Evolutionary conservation across 148 eudicot species (phyloP), one percentile per base, ranked within the genome.

Genomic region (Cornus kousa): DNA sequence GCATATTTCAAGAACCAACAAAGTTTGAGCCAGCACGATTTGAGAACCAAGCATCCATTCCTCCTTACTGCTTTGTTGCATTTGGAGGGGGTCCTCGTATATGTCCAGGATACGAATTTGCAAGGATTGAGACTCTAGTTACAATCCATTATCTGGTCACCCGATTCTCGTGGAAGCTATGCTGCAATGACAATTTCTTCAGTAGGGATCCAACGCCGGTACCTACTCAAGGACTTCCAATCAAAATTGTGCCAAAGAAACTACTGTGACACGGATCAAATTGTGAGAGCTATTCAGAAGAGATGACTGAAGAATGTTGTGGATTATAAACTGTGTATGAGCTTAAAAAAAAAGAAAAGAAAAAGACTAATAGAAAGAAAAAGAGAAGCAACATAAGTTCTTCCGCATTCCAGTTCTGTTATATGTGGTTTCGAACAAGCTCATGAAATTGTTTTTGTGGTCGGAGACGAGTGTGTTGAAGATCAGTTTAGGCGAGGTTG

Each of bases 41-140:
- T 60, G 87, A 80, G 39, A 86, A 84, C 73, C 86, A 78, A 76
- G 77, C 87, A 71, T 23, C 84, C 35, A 14, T 82, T 39, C 89
- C 88, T 46, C 84, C 91, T 48, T 86, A 86, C 78, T 74, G 75
- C 74, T 88, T 33, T 59, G n/a, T 86, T 43, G 81, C 88, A 66
- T 86, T 88, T 37, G 88, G 89, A 84, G 88, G 82, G 57, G 88
- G 90, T 13, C 48, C 83, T 57, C 81, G 91, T 33, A 82, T 88
- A 19, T 88, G 91, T 68, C 88, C 91, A 5, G 88, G 88, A 67
- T 68, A 81, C n/a, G 89, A 88, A 82, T 84, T 86, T 80, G 91
- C 87, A 5, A 86, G 76, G 77, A 86, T 86, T 37, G 89, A 88
- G 72, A 88, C 80, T 5, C 62, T 88, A 9, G 83, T 86, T 31